Conservation (phyloP, 768 basidiomycete species). For the Astraeus odoratus region DNA sequence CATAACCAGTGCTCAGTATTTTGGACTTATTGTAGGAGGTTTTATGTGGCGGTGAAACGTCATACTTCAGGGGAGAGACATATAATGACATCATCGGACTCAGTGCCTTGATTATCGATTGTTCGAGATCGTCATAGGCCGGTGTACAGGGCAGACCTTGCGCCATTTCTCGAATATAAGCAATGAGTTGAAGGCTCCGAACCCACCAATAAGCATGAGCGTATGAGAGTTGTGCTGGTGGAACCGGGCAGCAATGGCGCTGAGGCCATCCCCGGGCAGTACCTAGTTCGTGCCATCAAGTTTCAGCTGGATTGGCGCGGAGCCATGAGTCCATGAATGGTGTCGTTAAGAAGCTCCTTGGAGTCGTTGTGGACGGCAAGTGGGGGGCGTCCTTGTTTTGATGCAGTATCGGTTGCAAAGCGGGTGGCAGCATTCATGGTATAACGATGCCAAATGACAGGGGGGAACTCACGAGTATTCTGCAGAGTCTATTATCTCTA, state of each 20-base stretch:
- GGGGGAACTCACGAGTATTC: constrained; percentile 36
- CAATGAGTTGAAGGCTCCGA: constrained; percentile 86
- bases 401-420: constrained; percentile 91
- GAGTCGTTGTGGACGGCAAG: constrained; percentile 94
- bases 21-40: no score
- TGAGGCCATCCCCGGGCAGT: constrained; percentile 80
- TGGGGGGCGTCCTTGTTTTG: constrained; percentile 86
- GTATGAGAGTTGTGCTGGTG: constrained; percentile 76
- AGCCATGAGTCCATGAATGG: constrained; percentile 85
- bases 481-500: constrained; percentile 89
- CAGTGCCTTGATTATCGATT: no score
- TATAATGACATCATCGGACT: no score
- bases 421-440: constrained; percentile 99
- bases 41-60: no score
- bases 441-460: constrained; percentile 83
- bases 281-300: constrained; percentile 96
- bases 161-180: constrained; percentile 73
- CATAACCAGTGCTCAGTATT: no score
- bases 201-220: constrained; percentile 89
- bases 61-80: no score
- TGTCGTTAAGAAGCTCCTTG: constrained; percentile 87
- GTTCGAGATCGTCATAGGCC: constrained; percentile 96
- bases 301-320: constrained; percentile 90
- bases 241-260: constrained; percentile 85
- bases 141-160: constrained; percentile 79